These are phyloP conservation scores for Pseudogymnoascus sp. DNA, from an alignment of 2,329 filamentous ascomycete genomes.

Conservation along the genomic window DNA sequence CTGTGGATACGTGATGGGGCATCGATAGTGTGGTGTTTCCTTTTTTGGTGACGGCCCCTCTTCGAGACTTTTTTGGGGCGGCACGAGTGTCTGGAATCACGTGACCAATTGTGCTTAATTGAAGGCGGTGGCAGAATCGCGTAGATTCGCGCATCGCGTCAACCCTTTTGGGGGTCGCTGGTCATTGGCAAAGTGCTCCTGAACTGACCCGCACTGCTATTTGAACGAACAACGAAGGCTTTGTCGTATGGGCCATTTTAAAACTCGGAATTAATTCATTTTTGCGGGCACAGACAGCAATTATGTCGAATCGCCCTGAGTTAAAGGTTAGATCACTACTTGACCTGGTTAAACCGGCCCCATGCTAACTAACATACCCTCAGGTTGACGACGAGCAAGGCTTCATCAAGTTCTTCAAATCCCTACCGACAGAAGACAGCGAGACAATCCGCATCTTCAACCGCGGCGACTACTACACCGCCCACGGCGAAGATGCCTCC, in stretches of 20 bases:
- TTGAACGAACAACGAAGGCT: not conserved
- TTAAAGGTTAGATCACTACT: constrained; percentile 34
- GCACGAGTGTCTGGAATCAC: not conserved
- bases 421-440: constrained; percentile 61
- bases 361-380: not conserved
- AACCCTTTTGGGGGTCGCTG: constrained; percentile 1
- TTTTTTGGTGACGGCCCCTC: not conserved
- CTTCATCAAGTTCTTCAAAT: constrained; percentile 94
- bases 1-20: not conserved
- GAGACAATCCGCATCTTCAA: constrained; percentile 88
- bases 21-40: too few species aligned
- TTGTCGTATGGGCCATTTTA: not conserved
- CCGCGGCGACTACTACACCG: constrained; percentile 89
- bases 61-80: not conserved
- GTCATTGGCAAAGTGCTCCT: not conserved
- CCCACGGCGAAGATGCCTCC: constrained; percentile 77
- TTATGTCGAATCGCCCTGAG: constrained; percentile 49
- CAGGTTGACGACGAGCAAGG: constrained; percentile 89
- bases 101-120: not conserved
- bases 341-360: not conserved
- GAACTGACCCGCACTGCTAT: not conserved
- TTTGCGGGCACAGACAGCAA: not conserved
- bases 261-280: not conserved
- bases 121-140: constrained; percentile 8
- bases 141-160: constrained; percentile 10